phyloP scores from a whole-genome alignment of 1,284 basidiomycete species.

The Agaricales sp. region DNA sequence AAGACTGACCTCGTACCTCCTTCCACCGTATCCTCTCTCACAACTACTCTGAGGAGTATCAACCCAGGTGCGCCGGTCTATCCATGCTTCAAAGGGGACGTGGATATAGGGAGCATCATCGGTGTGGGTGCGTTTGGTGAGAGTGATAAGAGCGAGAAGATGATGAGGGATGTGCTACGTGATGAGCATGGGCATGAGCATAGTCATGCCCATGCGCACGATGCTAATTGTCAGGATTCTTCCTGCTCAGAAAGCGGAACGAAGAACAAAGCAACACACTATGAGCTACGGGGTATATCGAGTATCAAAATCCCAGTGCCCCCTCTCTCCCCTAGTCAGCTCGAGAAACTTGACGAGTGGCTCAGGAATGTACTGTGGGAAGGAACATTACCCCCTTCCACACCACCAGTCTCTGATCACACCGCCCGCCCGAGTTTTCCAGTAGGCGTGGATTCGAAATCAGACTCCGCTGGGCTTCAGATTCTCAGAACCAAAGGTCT shows the following conservation, averaged over 20 bases:
- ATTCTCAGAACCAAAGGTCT: slow-evolving; percentile 82
- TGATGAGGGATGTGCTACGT: neutral
- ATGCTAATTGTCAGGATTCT: slow-evolving; percentile 20
- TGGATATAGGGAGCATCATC: slow-evolving; percentile 68
- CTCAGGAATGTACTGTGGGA: slow-evolving; percentile 78
- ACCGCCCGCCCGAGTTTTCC: slow-evolving; percentile 24
- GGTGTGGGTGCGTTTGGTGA: slow-evolving; percentile 68
- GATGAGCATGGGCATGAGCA: slow-evolving; percentile 21
- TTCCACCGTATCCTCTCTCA: slow-evolving; percentile 31
- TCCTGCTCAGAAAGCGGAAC: slow-evolving; percentile 19
- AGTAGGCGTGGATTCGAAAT: slow-evolving; percentile 10
- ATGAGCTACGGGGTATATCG: slow-evolving; percentile 63
- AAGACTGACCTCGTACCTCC: slow-evolving; percentile 68
- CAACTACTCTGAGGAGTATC: slow-evolving; percentile 52
- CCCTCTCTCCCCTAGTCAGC: slow-evolving; percentile 30
- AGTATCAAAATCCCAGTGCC: slow-evolving; percentile 65
- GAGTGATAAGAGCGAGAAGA: neutral
- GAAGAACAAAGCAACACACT: slow-evolving; percentile 31
- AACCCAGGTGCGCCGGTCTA: slow-evolving; percentile 74
- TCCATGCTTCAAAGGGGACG: slow-evolving; percentile 54
- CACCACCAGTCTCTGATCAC: slow-evolving; percentile 8
- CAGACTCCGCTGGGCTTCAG: slow-evolving; percentile 25
- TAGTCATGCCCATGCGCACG: slow-evolving; percentile 26
- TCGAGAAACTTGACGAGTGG: slow-evolving; percentile 61
- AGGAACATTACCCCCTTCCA: neutral